Conservation (phyloP, 176 grass and related monocot species). For the Juncus effusus region DNA sequence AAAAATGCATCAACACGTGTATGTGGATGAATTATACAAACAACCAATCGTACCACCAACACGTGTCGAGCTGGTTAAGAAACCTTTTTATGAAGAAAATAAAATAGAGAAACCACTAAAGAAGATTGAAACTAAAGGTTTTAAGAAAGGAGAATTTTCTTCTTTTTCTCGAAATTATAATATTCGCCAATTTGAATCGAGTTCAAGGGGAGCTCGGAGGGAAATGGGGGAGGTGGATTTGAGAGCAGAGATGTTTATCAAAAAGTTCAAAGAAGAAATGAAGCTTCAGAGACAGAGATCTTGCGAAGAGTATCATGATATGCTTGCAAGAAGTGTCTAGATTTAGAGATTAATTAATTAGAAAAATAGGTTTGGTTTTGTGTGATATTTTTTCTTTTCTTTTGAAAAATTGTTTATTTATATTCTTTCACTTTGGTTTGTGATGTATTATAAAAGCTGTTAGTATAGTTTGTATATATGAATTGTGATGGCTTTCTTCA, state of each 20-base stretch:
- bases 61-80: background rate
- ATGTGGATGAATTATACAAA: slow-evolving; percentile 25
- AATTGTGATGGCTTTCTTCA: too few species aligned
- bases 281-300: slow-evolving; percentile 70
- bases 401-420: background rate
- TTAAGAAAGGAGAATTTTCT: background rate
- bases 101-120: slow-evolving; percentile 6
- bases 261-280: slow-evolving; percentile 87
- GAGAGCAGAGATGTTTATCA: slow-evolving; percentile 67
- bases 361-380: slow-evolving; percentile 10
- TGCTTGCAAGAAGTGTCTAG: slow-evolving; percentile 51
- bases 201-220: slow-evolving; percentile 8
- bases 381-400: slow-evolving; percentile 6
- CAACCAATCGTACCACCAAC: slow-evolving; percentile 3
- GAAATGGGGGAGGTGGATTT: slow-evolving; percentile 71
- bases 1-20: slow-evolving; percentile 20
- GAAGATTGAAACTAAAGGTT: slow-evolving; percentile 18
- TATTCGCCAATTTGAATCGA: background rate
- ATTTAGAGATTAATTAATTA: background rate
- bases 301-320: slow-evolving; percentile 54
- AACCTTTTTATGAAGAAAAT: background rate
- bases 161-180: background rate
- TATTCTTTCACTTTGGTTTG: background rate
- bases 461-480: too few species aligned
- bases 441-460: too few species aligned